These are phyloP conservation scores for Elsinoe batatas DNA, from an alignment of 2,329 filamentous ascomycete genomes.

Conservation along the genomic window DNA sequence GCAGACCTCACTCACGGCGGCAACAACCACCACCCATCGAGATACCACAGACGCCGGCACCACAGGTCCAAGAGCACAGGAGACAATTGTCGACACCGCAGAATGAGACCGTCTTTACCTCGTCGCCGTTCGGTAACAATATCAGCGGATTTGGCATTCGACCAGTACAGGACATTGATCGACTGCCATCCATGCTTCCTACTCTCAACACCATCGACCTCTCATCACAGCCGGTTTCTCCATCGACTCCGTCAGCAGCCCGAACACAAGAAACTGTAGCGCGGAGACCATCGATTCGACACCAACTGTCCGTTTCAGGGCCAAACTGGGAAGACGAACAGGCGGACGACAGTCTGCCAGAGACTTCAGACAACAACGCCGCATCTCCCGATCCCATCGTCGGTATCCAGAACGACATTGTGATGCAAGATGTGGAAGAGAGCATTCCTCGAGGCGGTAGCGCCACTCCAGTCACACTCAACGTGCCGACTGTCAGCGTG, in stretches of 20 bases:
- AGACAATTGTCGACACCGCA: constrained; percentile 24
- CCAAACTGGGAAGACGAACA: constrained; percentile 73
- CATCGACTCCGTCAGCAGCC: constrained; percentile 70
- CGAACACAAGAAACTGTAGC: constrained; percentile 37
- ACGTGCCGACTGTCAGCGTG: constrained; percentile 70
- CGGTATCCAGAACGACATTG: constrained; percentile 71
- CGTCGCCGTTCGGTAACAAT: constrained; percentile 24
- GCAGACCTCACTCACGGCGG: constrained; percentile 45
- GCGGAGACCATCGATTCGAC: constrained; percentile 74
- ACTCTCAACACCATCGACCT: constrained; percentile 54
- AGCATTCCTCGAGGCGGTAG: constrained; percentile 59
- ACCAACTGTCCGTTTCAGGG: constrained; percentile 76
- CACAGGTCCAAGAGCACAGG: constrained; percentile 12
- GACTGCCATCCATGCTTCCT: constrained; percentile 71
- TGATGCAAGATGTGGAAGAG: constrained; percentile 80
- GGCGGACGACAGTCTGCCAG: constrained; percentile 71
- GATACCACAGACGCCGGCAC: constrained; percentile 47
- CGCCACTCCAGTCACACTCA: constrained; percentile 61
- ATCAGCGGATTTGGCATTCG: constrained; percentile 52
- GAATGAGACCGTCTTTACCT: constrained; percentile 22
- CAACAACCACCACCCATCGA: constrained; percentile 80
- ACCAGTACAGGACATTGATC: constrained; percentile 70
- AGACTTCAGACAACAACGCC: constrained; percentile 31
- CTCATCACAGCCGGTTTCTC: constrained; percentile 83
- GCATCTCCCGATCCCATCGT: constrained; percentile 54